Evolutionary conservation across 345 rosid genomes (phyloP).

Genomic region (Euphorbia pulcherrima): DNA sequence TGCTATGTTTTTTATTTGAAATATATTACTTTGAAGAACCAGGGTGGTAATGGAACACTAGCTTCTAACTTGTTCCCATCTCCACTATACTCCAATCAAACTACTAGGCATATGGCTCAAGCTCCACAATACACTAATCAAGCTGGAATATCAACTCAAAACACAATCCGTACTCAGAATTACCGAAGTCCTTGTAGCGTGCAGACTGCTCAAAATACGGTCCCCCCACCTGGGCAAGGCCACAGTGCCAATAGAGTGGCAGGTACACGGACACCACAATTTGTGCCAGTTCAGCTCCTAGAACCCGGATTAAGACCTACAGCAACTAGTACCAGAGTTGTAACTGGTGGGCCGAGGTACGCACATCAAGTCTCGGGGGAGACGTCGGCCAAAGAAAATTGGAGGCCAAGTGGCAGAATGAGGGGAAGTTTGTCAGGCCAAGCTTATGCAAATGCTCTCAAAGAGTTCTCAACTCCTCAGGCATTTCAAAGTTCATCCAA

Average conservation of each 20-base stretch:
- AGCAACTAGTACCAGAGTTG: background rate
- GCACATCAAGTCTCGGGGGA: background rate
- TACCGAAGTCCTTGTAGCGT: background rate
- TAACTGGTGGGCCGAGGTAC: background rate
- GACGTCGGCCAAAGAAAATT: background rate
- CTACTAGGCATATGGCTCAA: background rate
- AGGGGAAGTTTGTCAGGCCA: conserved; percentile 11
- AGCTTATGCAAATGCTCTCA: conserved; percentile 3
- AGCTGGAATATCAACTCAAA: background rate
- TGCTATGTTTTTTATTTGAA: too few species aligned
- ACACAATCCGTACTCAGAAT: background rate
- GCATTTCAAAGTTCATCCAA: background rate
- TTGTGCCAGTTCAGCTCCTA: conserved; percentile 6
- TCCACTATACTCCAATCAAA: background rate
- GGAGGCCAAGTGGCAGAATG: conserved; percentile 9
- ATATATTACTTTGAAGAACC: too few species aligned
- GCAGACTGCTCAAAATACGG: too few species aligned
- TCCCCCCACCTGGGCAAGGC: too few species aligned
- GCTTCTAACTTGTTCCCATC: background rate
- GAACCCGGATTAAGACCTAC: background rate
- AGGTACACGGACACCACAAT: background rate
- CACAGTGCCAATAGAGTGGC: background rate
- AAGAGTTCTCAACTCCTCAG: background rate
- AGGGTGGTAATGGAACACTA: background rate
- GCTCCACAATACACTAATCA: background rate